Percentiles rank a stretch among this genome's conserved stretches.
Evolutionary conservation across 2,329 filamentous ascomycete genomes (phyloP).

Genomic region (Aspergillus transmontanensis): DNA sequence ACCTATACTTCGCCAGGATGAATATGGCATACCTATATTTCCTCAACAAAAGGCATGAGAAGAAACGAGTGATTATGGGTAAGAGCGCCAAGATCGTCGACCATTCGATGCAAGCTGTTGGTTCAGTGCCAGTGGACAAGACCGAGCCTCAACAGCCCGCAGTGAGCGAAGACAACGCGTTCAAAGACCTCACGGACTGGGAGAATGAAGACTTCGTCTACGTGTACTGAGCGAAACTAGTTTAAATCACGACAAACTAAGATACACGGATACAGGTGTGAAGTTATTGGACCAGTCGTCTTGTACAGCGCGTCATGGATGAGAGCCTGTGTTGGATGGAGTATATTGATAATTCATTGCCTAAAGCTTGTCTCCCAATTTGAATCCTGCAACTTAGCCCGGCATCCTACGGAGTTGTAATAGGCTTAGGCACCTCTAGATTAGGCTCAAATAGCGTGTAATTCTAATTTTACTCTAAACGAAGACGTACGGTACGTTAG

Average conservation of each 20-base stretch:
- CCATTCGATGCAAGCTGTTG: constrained; percentile 57
- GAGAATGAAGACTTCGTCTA: constrained; percentile 68
- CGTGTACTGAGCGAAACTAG: constrained; percentile 45
- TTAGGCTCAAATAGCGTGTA: not conserved
- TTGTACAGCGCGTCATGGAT: not conserved
- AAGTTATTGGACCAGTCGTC: not conserved
- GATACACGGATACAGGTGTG: not conserved
- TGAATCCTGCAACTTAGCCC: not conserved
- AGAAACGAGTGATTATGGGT: constrained; percentile 57
- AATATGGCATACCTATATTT: constrained; percentile 53
- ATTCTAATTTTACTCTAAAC: not conserved
- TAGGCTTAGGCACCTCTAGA: not conserved
- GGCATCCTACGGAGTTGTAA: not conserved
- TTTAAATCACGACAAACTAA: not conserved
- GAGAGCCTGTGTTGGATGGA: not conserved
- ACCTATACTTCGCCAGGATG: constrained; percentile 20
- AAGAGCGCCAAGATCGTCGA: constrained; percentile 63
- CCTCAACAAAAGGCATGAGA: constrained; percentile 59
- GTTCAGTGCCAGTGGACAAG: constrained; percentile 27
- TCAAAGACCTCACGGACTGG: constrained; percentile 62
- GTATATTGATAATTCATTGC: not conserved
- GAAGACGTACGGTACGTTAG: not conserved
- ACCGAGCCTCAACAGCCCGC: constrained; percentile 30
- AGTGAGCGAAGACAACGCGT: constrained; percentile 51
- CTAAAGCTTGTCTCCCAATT: not conserved